These are phyloP conservation scores for Geum urbanum DNA, from an alignment of 306 rosid genomes.

Conservation along the genomic window DNA sequence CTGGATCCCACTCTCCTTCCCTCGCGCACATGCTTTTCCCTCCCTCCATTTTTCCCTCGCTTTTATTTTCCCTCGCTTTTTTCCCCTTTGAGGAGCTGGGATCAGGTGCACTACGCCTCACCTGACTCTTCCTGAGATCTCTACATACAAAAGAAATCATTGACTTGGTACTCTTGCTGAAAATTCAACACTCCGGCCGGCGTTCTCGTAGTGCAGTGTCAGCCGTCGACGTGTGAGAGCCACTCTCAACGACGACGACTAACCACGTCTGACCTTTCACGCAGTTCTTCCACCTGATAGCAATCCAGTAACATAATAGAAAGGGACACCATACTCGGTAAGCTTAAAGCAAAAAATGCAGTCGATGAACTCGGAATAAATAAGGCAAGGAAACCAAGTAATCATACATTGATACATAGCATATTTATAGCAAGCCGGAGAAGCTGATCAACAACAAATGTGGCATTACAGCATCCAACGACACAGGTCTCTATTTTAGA, in stretches of 20 bases:
- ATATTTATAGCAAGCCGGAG: neutral
- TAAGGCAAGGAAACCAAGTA: neutral
- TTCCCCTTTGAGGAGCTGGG: neutral
- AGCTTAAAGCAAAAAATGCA: no score
- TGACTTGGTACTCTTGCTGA: no score
- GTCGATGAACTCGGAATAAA: neutral
- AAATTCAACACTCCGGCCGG: no score
- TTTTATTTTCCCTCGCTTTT: neutral
- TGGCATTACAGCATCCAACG: neutral
- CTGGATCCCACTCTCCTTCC: slow-evolving; percentile 24
- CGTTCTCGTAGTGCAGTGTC: no score
- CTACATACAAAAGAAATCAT: no score
- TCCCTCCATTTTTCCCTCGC: neutral
- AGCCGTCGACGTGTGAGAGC: no score
- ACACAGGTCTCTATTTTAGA: neutral
- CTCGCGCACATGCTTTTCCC: slow-evolving; percentile 2
- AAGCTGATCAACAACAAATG: neutral
- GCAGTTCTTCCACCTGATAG: no score
- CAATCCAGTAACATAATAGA: no score
- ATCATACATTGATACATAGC: neutral
- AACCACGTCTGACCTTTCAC: no score
- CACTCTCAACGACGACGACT: neutral
- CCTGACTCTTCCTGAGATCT: no score
- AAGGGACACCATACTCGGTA: neutral
- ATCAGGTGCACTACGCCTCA: neutral